Evolutionary conservation across 108 stramenopile species (phyloP), one percentile per base, ranked within the genome.

Genomic region (Cyclotella cryptica): DNA sequence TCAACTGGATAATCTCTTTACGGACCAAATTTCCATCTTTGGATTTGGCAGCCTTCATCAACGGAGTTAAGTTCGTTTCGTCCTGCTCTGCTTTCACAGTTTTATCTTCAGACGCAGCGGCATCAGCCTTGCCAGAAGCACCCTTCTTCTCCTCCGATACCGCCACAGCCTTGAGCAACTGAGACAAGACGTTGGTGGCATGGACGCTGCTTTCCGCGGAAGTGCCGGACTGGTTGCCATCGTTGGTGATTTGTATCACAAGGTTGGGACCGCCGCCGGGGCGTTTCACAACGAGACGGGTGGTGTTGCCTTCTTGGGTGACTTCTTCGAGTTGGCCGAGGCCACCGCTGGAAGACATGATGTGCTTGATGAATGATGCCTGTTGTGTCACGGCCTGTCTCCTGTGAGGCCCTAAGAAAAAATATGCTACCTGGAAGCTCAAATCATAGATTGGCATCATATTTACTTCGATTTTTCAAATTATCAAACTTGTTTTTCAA

Each of bases 301-400:
- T 47, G 0, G 64, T 47, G 64, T 47, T 47, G 19, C 64, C 64
- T 24, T 45, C 64, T 24, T 45, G 45, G 64, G 64, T 47, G 19
- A 66, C 43, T 66, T 66, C 64, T 66, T 66, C 64, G 26, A 66
- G 64, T 39, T 61, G 64, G 64, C 64, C 64, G 10, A 46, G 64
- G 64, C 64, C 45, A 24, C 64, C 64, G 12, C 64, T 30, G 35
- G 60, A n/a, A 30, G 47, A 49, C 35, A 35, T 35, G 35, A 6
- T 35, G 4, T 5, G 35, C 35, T 35, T 2, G 35, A 35, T 35
- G 35, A 35, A 35, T 2, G 35, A 35, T 35, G 35, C 35, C 35
- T 6, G 4, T 35, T 35, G 4, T 5, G 35, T 35, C n/a, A n/a
- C 6, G 35, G 35, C 6, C 35, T 35, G 35, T 35, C 35, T 6